Evolutionary conservation across 2,329 filamentous ascomycete genomes (phyloP).

Genomic region (Clonostachys rhizophaga): DNA sequence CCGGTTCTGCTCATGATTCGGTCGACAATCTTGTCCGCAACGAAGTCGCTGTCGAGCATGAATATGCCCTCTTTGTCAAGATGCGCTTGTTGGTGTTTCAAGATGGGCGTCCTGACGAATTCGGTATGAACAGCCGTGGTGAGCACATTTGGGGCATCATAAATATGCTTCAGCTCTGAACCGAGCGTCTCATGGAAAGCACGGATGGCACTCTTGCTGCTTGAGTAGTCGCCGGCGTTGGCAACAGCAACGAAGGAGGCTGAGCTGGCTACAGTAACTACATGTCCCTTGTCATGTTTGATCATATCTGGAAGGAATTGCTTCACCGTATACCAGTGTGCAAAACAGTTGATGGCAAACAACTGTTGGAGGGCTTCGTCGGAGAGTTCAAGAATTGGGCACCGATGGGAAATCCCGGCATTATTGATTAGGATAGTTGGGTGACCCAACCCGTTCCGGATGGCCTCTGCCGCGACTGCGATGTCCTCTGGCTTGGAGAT

Average conservation of each 20-base stretch:
- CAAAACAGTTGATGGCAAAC: constrained; percentile 64
- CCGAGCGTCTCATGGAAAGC: constrained; percentile 62
- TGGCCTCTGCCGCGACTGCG: constrained; percentile 26
- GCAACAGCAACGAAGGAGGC: constrained; percentile 57
- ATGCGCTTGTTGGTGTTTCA: constrained; percentile 1
- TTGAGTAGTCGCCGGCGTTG: constrained; percentile 60
- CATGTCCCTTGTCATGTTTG: constrained; percentile 59
- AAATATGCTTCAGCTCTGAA: constrained; percentile 50
- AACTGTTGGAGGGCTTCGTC: constrained; percentile 55
- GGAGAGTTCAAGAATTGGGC: constrained; percentile 51
- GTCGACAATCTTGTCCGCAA: constrained; percentile 34
- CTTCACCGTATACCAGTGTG: constrained; percentile 58
- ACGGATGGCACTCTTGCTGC: constrained; percentile 60
- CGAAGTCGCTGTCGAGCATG: constrained; percentile 16
- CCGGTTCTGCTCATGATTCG: constrained; percentile 37
- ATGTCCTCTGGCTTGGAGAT: constrained; percentile 38
- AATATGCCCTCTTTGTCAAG: background rate
- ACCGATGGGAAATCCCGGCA: constrained; percentile 56
- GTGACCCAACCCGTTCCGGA: constrained; percentile 43
- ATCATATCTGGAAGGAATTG: constrained; percentile 66
- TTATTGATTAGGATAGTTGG: constrained; percentile 71
- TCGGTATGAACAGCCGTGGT: constrained; percentile 59
- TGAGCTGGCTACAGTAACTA: constrained; percentile 65
- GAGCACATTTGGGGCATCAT: constrained; percentile 56
- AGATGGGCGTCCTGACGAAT: constrained; percentile 43